Evolutionary conservation across 2,329 filamentous ascomycete species (phyloP), one percentile per base, ranked within the genome.

Genomic region (Curvularia spicifera): DNA sequence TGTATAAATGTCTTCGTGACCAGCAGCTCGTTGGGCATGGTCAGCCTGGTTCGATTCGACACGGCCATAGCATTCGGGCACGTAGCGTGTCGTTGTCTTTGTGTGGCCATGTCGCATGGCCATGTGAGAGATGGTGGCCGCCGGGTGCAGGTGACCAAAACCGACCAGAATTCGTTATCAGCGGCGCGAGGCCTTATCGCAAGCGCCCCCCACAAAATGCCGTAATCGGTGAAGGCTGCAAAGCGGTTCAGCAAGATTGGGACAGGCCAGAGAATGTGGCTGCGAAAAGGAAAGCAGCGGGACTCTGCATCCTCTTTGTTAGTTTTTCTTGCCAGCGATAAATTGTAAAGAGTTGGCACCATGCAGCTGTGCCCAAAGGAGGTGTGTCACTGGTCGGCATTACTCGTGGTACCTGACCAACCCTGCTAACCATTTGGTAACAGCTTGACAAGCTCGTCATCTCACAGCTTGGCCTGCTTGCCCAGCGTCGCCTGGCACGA

Each of bases 371-470:
- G 73, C 64, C 74, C 74, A 31, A 76, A 75, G 59, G 74, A 76
- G 70, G 74, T 75, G 62, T 51, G 71, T 46, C 15, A 33, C 28
- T 47, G n/a, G 8, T 9, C 29, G 44, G 28, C n/a, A 13, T 20
- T 20, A 15, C 44, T 46, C 26, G 24, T 22, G 10, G n/a, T 33
- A 33, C n/a, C 44, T 26, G 31, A 18, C 53, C 12, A 47, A 57
- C 57, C 58, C 53, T 59, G 64, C 72, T 75, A 67, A 76, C 63
- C 26, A 40, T 56, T 47, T 47, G 33, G 60, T 52, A 18, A 63
- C 70, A 98, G 94, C 85, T 98, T 73, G 94, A 98, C 84, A 98
- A 98, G 87, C 91, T 98, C 79, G 85, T 90, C 76, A 94, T 96
- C 75, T 91, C 93, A 53, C 92, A 97, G 79, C 82, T 96, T 61